Evolutionary conservation across 345 rosid genomes (phyloP), one percentile per base, ranked within the genome.

Genomic region (Ailanthus altissimus): DNA sequence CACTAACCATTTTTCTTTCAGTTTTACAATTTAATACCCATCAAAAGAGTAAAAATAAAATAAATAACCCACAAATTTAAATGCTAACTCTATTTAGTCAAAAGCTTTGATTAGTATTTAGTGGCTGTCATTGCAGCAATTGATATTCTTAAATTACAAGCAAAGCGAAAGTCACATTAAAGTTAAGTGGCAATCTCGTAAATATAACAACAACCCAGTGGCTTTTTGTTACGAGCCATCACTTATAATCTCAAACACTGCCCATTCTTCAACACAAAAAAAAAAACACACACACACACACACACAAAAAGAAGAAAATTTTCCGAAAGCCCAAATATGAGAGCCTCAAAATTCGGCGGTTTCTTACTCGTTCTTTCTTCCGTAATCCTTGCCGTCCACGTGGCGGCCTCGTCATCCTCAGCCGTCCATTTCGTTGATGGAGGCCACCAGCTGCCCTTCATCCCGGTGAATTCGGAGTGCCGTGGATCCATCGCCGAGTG

Each of bases 401-500:
- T 73, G 81, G 75, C 56, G 0, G 8, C 42, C 5, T 78, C 85
- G n/a, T 74, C 85, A 9, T 72, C 91, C 16, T 80, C 84, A 0
- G 67, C 82, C 57, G 28, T 84, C 25, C 88, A 80, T 40, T 78
- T 86, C 77, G 49, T 28, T 78, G 83, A 40, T 77, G 84, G 82
- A 3, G 83, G 74, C 42, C 72, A 75, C 73, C 72, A 53, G 64
- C 64, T 75, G 51, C 75, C 42, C 54, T 78, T 91, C 40, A 15
- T 86, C 73, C 86, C 89, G 43, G 8, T 84, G 50, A 83, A 81
- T 26, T 67, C 96, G 50, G 88, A 81, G 28, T 93, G 92, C 82
- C 81, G 84, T 59, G 99, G 99, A 36, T 78, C 90, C 12, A 79
- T 90, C 61, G 90, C 89, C 10, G 93, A 92, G 80, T 93, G 97